A percentile compares a stretch with the other conserved stretches of the same genome.
These are phyloP conservation scores for Candida namnaoensis DNA, from an alignment of 805 yeast species.

Conservation along the genomic window DNA sequence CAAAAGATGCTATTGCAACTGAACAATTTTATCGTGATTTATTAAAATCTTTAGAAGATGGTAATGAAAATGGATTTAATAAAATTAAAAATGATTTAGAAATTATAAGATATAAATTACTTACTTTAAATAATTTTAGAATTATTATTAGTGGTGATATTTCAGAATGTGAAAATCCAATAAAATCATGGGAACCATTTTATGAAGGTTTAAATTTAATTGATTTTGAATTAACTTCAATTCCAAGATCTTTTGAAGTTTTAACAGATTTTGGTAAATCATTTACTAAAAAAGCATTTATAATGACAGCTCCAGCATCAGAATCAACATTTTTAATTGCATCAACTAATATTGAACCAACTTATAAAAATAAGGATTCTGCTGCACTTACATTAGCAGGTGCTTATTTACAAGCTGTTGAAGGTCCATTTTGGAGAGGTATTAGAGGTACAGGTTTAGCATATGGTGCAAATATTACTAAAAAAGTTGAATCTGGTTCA, in stretches of 20 bases:
- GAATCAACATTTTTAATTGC: conserved; percentile 68
- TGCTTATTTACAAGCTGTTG: conserved; percentile 75
- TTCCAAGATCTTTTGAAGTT: conserved; percentile 47
- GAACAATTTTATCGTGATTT: conserved; percentile 48
- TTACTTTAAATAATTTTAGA: conserved; percentile 52
- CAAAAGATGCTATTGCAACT: conserved; percentile 55
- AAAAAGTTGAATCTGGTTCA: conserved; percentile 57
- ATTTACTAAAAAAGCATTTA: conserved; percentile 45
- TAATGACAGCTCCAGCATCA: conserved; percentile 74
- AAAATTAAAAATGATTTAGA: conserved; percentile 42
- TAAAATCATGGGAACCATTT: conserved; percentile 43
- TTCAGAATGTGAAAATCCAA: conserved; percentile 40
- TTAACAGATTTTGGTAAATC: conserved; percentile 46
- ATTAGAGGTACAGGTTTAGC: conserved; percentile 93
- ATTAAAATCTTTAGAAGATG: conserved; percentile 42
- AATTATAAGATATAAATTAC: conserved; percentile 38
- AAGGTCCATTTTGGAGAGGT: conserved; percentile 96
- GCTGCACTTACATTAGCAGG: conserved; percentile 65
- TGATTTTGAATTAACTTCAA: conserved; percentile 14
- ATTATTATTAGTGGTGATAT: conserved; percentile 68
- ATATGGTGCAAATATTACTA: conserved; percentile 67
- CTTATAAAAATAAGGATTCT: conserved; percentile 48
- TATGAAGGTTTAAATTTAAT: conserved; percentile 14
- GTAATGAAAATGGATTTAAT: conserved; percentile 27
- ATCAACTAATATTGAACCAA: conserved; percentile 50